Evolutionary conservation across 305 asterid genomes (phyloP).

Genomic region (Fraxinus paxiana): DNA sequence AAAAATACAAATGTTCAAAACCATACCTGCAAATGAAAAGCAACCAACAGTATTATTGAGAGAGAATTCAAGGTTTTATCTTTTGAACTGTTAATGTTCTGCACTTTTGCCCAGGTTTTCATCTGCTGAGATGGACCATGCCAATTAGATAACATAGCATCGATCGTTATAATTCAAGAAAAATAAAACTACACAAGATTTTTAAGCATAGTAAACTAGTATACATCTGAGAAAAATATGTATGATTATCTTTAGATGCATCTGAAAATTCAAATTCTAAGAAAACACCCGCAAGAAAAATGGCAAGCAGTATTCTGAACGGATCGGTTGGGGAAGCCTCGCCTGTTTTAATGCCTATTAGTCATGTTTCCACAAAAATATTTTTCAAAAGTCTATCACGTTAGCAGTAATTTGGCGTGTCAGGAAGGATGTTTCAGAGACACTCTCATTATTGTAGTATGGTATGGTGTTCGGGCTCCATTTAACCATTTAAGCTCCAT

Average conservation of each 20-base stretch:
- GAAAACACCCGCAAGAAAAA: constrained; percentile 2
- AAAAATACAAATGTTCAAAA: constrained; percentile 2
- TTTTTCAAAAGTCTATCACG: background rate
- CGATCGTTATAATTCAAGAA: constrained; percentile 3
- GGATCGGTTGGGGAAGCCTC: background rate
- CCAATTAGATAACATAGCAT: constrained; percentile 11
- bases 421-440: constrained; percentile 1
- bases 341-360: background rate
- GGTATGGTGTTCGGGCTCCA: background rate
- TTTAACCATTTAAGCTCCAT: background rate
- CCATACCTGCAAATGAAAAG: constrained; percentile 93
- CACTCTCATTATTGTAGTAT: background rate
- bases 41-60: constrained; percentile 76
- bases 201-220: background rate
- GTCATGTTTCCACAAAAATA: constrained; percentile 9
- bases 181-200: constrained; percentile 8
- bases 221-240: background rate
- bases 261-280: background rate
- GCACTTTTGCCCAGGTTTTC: constrained; percentile 92
- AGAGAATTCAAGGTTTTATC: constrained; percentile 85
- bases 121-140: constrained; percentile 49
- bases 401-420: background rate
- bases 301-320: background rate
- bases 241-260: constrained; percentile 2
- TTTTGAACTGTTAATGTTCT: constrained; percentile 79